Evolutionary conservation across 1,284 basidiomycete genomes (phyloP).

Genomic region (Melampsora abietis-canadensis): DNA sequence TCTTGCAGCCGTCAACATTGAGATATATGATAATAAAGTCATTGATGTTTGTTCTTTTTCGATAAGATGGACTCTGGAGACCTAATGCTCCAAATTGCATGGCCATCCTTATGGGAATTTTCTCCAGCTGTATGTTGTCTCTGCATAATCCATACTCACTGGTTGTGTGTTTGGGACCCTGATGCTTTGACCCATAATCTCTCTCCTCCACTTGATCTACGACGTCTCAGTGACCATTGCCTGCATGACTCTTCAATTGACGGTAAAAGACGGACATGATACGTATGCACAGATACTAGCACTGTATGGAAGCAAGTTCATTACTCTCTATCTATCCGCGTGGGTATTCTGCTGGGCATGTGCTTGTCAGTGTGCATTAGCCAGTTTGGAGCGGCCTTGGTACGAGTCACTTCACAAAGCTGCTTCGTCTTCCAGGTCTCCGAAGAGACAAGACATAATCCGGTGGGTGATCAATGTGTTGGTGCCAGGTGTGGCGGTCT

Average conservation of each 20-base stretch:
- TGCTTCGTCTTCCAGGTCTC: slow-evolving; percentile 3
- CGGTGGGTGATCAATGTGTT: neutral
- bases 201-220: neutral
- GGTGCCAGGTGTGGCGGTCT: neutral
- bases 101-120: slow-evolving; percentile 6
- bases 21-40: no score
- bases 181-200: neutral
- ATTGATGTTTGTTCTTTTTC: neutral
- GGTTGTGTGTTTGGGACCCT: neutral
- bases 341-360: slow-evolving; percentile 4
- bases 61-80: slow-evolving; percentile 9
- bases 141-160: neutral
- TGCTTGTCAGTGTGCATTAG: slow-evolving; percentile 1
- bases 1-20: no score
- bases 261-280: neutral
- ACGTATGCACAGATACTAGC: slow-evolving; percentile 3
- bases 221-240: neutral
- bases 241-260: slow-evolving; percentile 1
- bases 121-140: neutral
- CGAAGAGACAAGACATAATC: neutral
- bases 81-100: slow-evolving; percentile 7
- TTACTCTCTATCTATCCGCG: slow-evolving; percentile 1
- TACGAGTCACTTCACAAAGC: slow-evolving; percentile 8
- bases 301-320: slow-evolving; percentile 6
- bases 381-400: slow-evolving; percentile 6